A percentile compares a stretch with the other conserved stretches of the same genome.
Conservation (phyloP, 1,284 basidiomycete species). For the Mycena sp. region DNA sequence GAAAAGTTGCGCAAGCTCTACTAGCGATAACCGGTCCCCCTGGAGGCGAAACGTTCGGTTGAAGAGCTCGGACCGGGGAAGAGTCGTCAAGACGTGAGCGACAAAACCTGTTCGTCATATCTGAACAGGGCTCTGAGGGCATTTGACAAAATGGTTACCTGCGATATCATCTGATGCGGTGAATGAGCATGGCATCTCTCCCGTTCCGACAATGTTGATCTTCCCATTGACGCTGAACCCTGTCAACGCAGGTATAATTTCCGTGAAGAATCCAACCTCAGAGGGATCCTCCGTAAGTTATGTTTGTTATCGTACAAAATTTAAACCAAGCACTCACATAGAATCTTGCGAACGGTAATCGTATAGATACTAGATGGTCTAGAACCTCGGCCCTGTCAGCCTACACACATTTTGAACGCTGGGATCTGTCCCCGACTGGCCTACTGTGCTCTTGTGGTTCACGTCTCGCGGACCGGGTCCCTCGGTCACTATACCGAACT, state of each 20-base stretch:
- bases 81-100: constrained; percentile 39
- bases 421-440: not conserved
- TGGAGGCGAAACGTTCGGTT: constrained; percentile 39
- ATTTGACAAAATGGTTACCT: constrained; percentile 22
- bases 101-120: constrained; percentile 35
- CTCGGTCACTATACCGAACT: constrained; percentile 34
- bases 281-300: not conserved
- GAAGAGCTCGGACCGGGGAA: constrained; percentile 32
- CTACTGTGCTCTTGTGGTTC: constrained; percentile 22
- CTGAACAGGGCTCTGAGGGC: not conserved
- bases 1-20: constrained; percentile 33
- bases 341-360: constrained; percentile 31
- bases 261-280: constrained; percentile 33
- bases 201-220: constrained; percentile 36
- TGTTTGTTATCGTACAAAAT: not conserved
- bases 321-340: constrained; percentile 25
- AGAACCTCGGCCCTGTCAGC: not conserved
- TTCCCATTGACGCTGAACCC: constrained; percentile 32
- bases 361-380: constrained; percentile 32
- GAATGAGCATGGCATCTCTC: constrained; percentile 35
- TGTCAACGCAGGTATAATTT: constrained; percentile 29
- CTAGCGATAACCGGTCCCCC: constrained; percentile 38
- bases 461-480: constrained; percentile 12
- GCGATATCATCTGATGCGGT: constrained; percentile 36
- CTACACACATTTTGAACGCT: constrained; percentile 8